A percentile compares a stretch with the other conserved stretches of the same genome.
phyloP scores from a whole-genome alignment of 2,329 filamentous ascomycete species.

The Diaporthe sp. region DNA sequence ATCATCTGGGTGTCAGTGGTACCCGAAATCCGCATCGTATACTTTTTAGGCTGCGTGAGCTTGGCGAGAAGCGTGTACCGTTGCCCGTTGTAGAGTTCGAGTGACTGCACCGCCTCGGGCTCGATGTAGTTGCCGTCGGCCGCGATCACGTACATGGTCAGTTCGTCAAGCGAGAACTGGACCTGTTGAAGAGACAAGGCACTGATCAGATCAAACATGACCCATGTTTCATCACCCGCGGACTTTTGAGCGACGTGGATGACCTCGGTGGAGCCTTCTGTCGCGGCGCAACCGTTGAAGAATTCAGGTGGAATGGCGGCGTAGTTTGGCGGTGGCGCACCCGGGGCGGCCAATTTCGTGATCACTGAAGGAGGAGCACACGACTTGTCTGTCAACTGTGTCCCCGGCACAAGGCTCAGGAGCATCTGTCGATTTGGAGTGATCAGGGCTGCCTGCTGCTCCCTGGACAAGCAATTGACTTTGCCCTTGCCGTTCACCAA shows the following conservation, averaged over 20 bases:
- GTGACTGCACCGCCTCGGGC: not conserved
- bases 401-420: not conserved
- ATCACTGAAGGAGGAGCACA: not conserved
- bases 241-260: not conserved
- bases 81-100: not conserved
- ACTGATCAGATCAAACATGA: not conserved
- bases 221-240: not conserved
- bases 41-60: not conserved
- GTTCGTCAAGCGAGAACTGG: not conserved
- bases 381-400: not conserved
- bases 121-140: constrained; percentile 1
- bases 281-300: not conserved
- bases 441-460: not conserved
- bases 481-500: not conserved
- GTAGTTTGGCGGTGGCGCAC: not conserved
- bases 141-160: not conserved
- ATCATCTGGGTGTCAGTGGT: not conserved
- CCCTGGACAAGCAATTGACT: not conserved
- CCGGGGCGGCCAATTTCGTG: not conserved
- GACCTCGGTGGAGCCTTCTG: not conserved
- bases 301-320: not conserved
- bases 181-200: not conserved
- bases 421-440: not conserved
- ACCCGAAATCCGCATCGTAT: not conserved
- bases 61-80: not conserved